These are phyloP conservation scores for Choricystis sp. DNA, from an alignment of 139 green algal genomes.

Conservation along the genomic window DNA sequence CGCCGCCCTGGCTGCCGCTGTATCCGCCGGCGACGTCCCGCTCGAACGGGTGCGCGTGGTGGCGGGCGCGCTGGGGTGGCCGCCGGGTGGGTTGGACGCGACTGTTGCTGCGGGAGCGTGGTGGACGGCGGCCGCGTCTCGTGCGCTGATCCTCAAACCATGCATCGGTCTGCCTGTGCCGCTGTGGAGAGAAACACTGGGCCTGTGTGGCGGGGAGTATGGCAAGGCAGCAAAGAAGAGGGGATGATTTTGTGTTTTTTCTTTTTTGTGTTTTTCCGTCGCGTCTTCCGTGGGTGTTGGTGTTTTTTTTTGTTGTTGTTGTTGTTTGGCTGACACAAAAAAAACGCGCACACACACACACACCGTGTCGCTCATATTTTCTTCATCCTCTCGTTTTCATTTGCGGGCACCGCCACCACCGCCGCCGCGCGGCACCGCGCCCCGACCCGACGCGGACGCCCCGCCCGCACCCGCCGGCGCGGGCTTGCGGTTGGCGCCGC, in stretches of 20 bases:
- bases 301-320: neutral
- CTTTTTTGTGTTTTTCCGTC: neutral
- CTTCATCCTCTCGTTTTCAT: no score
- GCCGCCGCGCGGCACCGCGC: no score
- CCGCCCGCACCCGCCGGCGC: no score
- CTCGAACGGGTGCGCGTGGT: neutral
- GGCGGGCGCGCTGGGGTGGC: neutral
- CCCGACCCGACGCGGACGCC: no score
- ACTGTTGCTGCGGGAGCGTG: neutral
- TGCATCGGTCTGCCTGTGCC: neutral
- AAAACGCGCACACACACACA: no score
- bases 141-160: neutral
- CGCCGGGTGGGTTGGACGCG: neutral
- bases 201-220: neutral
- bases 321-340: no score
- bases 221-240: neutral
- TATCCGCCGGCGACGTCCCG: neutral
- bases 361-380: no score
- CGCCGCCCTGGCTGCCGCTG: neutral
- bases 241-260: neutral
- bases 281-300: neutral
- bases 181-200: neutral
- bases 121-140: no score
- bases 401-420: no score
- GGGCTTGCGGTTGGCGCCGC: no score